These are phyloP conservation scores for Clarireedia homoeocarpa DNA, from an alignment of 2,329 filamentous ascomycete genomes.

Conservation along the genomic window DNA sequence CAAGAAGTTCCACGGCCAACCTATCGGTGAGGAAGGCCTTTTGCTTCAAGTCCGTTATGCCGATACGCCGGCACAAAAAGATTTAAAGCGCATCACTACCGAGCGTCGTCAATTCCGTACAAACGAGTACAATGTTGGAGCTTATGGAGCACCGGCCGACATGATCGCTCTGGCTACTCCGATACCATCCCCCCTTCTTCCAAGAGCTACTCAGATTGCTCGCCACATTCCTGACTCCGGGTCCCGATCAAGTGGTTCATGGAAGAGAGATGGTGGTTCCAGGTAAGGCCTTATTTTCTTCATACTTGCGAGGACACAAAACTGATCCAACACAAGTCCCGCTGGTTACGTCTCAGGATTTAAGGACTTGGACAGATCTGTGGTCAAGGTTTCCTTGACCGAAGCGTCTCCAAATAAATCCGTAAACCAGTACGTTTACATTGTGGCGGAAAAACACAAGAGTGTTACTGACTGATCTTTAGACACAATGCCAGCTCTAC, in stretches of 20 bases:
- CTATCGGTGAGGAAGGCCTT: constrained; percentile 69
- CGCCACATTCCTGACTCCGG: constrained; percentile 25
- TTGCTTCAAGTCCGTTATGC: constrained; percentile 93
- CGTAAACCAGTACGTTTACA: constrained; percentile 23
- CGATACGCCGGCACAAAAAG: constrained; percentile 92
- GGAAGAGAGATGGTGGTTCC: constrained; percentile 27
- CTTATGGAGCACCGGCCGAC: constrained; percentile 46
- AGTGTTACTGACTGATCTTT: not conserved
- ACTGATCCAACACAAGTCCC: constrained; percentile 12
- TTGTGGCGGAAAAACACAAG: not conserved
- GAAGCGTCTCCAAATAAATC: constrained; percentile 22
- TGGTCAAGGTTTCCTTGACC: constrained; percentile 22
- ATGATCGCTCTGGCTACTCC: constrained; percentile 40
- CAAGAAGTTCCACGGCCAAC: constrained; percentile 72
- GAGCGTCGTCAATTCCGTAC: constrained; percentile 93
- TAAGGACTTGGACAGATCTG: constrained; percentile 27
- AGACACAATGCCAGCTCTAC: constrained; percentile 17
- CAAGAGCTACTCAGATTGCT: constrained; percentile 26
- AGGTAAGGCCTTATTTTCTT: constrained; percentile 14
- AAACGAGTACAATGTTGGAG: constrained; percentile 82
- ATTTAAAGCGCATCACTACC: constrained; percentile 91
- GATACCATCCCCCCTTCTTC: constrained; percentile 30
- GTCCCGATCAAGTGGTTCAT: constrained; percentile 24
- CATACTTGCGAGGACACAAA: not conserved
- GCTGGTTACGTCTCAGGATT: constrained; percentile 20